Conservation (phyloP, 2,329 filamentous ascomycete species). For the Neonectria magnoliae region DNA sequence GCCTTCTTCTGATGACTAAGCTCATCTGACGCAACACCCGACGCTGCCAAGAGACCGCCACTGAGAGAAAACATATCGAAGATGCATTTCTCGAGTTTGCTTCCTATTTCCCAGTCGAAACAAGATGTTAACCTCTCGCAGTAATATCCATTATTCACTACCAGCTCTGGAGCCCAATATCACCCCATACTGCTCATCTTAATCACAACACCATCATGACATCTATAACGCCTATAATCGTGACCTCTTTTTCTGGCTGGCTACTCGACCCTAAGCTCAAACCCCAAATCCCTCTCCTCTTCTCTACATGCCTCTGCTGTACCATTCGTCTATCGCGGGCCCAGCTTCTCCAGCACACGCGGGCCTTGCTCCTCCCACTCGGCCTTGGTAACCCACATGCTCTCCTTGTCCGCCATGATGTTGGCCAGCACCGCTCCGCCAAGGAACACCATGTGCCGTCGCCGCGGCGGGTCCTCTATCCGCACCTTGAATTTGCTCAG, state of each 20-base stretch:
- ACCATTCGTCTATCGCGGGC: constrained; percentile 72
- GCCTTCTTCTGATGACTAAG: constrained; percentile 1
- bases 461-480: constrained; percentile 95
- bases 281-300: constrained; percentile 27
- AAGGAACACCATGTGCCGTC: constrained; percentile 99
- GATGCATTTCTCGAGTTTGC: background rate
- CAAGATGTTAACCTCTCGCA: background rate
- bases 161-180: background rate
- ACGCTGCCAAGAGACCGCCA: background rate
- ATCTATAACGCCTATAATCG: constrained; percentile 6
- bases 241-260: constrained; percentile 39
- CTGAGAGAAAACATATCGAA: background rate
- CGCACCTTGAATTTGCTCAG: constrained; percentile 99
- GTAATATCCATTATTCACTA: background rate
- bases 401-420: constrained; percentile 98
- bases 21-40: background rate
- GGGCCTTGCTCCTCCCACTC: constrained; percentile 96
- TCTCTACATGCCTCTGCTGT: constrained; percentile 9
- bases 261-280: constrained; percentile 35
- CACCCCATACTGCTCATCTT: background rate
- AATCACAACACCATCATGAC: background rate
- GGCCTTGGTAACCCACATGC: constrained; percentile 97
- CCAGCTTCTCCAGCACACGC: constrained; percentile 88
- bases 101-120: background rate
- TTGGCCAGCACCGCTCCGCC: constrained; percentile 96